Base-by-base conservation (phyloP, 257 asterid genomes). In the Solanum gandarillasii region DNA sequence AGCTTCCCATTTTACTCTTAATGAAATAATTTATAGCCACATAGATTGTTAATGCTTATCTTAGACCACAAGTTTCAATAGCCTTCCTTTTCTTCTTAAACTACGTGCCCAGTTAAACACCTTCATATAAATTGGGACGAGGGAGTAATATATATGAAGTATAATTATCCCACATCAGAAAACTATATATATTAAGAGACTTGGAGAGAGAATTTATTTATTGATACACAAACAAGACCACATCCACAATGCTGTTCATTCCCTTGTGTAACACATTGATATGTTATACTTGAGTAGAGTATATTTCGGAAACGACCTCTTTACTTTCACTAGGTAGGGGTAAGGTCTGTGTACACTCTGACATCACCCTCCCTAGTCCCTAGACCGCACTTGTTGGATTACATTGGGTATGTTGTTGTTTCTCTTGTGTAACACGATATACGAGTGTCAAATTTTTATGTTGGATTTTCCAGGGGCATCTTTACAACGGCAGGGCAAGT, bases 401-500 rank as follows among this genome's bases (percentile, higher is more conserved):
- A 65, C 71, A n/a, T 2, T 10, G 31, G 72, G 31, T 10, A 65
- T 65, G 72, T 10, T 65, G 34, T 67, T 25, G 20, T 67, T 78
- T 78, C 35, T 78, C 13, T 48, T 16, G 3, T 25, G 12, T 41
- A 41, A 13, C 4, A 0, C 9, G 11, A 27, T 48, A 20, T 29
- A 27, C 2, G 21, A 29, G 20, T 81, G 85, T 27, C 18, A 14
- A 27, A 29, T 12, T 70, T 78, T 62, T 20, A 16, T 85, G 85
- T 36, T 25, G 46, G 25, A 83, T 65, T 58, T 79, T 90, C 87
- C 74, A 97, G 98, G 99, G 87, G 99, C 99, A 13, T 95, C 99
- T 5, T 90, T 97, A 81, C 99, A 97, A 90, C 93, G 99, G 91
- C 98, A 96, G 87, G 96, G 98, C 5, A 97, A 96, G 89, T 96